Evolutionary conservation across 2,329 filamentous ascomycete genomes (phyloP), one percentile per base, ranked within the genome.

Genomic region (Lasiodiplodia citricola): DNA sequence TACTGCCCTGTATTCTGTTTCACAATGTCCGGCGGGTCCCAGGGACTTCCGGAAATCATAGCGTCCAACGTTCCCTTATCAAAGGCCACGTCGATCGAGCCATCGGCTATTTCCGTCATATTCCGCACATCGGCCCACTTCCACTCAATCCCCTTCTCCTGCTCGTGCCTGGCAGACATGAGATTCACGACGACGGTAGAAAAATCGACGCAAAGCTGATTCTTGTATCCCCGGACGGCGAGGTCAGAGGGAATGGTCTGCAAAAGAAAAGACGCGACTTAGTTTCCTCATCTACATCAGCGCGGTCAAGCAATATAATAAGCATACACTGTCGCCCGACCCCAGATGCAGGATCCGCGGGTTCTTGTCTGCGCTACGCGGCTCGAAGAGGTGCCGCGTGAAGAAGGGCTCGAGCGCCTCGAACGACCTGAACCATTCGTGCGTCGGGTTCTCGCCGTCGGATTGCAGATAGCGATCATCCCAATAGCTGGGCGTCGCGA

Each of bases 181-280:
- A 81, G 74, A 6, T 84, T 76, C 2, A 89, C 83, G 0, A 87
- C 84, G 0, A 84, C 80, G 0, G 80, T 68, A 0, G 87, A 89
- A 74, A 90, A 89, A 75, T 90, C 87, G 57, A 82, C 78, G 71
- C 86, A 88, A 4, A 85, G 75, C 72, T 89, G 87, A 41, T 83
- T 79, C 4, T 70, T 79, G 73, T 88, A 89, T 38, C 86, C 85
- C 11, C 76, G 76, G 6, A 74, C 68, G 5, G 80, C 74, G 4
- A 89, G 79, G 54, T 87, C 83, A 31, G 78, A 74, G 2, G 87
- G 86, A 5, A 89, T 77, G 0, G 82, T 84, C 86, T 88, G 69
- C 37, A n/a, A 7, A 1, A 55, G 51, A 16, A 31, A 35, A 35
- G 6, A 23, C 35, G 71, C 25, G 71, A 67, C 38, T 28, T 52